A percentile compares a stretch with the other conserved stretches of the same genome.
Conservation (phyloP, 352 stramenopile genomes). For the Globisporangium sylvaticum region DNA sequence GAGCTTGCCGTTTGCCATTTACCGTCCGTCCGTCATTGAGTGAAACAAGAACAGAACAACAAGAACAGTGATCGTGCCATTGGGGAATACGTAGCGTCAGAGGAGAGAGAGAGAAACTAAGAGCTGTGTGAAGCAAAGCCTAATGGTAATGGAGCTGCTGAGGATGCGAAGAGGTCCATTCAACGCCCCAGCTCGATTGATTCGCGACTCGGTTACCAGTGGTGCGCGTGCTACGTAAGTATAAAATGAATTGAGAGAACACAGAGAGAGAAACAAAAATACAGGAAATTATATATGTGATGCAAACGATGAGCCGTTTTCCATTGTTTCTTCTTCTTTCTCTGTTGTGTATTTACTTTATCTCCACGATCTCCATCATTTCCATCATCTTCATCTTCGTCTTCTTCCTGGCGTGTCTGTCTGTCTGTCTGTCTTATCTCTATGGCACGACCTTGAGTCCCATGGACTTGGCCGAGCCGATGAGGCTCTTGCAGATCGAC, state of each 20-base stretch:
- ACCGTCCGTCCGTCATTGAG: background rate
- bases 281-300: slow-evolving; percentile 5
- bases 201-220: background rate
- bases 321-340: background rate
- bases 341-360: slow-evolving; percentile 1
- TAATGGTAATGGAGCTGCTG: background rate
- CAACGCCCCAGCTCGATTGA: too few relatives aligned
- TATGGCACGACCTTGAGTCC: slow-evolving; percentile 84
- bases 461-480: slow-evolving; percentile 91
- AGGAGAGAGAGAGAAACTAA: background rate
- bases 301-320: background rate
- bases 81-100: too few relatives aligned
- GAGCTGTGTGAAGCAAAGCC: background rate
- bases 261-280: slow-evolving; percentile 1
- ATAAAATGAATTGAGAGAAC: slow-evolving; percentile 3
- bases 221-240: background rate
- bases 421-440: background rate
- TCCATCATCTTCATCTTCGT: background rate
- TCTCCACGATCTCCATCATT: background rate
- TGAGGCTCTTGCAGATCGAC: slow-evolving; percentile 91
- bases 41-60: background rate
- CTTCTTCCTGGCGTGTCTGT: background rate
- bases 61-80: background rate
- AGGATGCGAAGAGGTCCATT: background rate
- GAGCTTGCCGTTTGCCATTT: background rate